These are phyloP conservation scores for Exophiala viscosa DNA, from an alignment of 2,329 filamentous ascomycete genomes.

Conservation along the genomic window DNA sequence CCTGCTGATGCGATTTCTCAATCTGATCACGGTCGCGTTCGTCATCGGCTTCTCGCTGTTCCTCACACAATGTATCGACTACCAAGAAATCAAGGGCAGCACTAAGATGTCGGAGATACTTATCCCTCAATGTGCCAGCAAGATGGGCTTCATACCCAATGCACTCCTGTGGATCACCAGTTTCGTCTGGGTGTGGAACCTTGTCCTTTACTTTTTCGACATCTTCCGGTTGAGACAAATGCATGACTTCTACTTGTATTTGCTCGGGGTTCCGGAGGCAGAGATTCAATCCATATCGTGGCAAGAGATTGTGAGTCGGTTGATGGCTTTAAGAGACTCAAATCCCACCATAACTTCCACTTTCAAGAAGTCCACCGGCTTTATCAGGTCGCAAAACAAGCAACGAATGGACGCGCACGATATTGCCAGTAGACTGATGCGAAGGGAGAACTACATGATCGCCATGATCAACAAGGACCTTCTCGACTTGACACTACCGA, in stretches of 20 bases:
- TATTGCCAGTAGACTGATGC: slow-evolving; percentile 95
- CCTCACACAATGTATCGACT: slow-evolving; percentile 81
- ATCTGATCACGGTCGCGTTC: slow-evolving; percentile 76
- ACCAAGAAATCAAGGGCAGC: slow-evolving; percentile 64
- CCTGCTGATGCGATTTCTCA: slow-evolving; percentile 65
- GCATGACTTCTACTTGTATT: slow-evolving; percentile 78
- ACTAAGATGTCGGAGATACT: slow-evolving; percentile 55
- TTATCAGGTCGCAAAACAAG: slow-evolving; percentile 79
- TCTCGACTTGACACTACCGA: slow-evolving; percentile 75
- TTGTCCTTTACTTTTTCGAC: slow-evolving; percentile 70
- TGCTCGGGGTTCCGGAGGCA: slow-evolving; percentile 75
- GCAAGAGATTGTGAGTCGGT: slow-evolving; percentile 81
- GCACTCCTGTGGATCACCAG: slow-evolving; percentile 77
- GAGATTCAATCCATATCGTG: slow-evolving; percentile 94
- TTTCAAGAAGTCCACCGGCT: slow-evolving; percentile 56
- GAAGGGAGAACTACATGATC: slow-evolving; percentile 94
- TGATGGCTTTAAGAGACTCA: slow-evolving; percentile 78
- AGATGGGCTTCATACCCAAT: slow-evolving; percentile 73
- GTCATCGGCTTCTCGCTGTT: slow-evolving; percentile 79
- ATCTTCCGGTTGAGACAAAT: slow-evolving; percentile 70
- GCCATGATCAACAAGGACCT: slow-evolving; percentile 97
- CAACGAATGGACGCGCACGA: slow-evolving; percentile 93
- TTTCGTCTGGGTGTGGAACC: slow-evolving; percentile 79
- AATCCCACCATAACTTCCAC: slow-evolving; percentile 77
- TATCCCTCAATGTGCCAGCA: slow-evolving; percentile 69